A percentile compares a stretch with the other conserved stretches of the same genome.
Evolutionary conservation across 1,284 basidiomycete genomes (phyloP).

Genomic region (Sporisorium iseilematis-ciliati): DNA sequence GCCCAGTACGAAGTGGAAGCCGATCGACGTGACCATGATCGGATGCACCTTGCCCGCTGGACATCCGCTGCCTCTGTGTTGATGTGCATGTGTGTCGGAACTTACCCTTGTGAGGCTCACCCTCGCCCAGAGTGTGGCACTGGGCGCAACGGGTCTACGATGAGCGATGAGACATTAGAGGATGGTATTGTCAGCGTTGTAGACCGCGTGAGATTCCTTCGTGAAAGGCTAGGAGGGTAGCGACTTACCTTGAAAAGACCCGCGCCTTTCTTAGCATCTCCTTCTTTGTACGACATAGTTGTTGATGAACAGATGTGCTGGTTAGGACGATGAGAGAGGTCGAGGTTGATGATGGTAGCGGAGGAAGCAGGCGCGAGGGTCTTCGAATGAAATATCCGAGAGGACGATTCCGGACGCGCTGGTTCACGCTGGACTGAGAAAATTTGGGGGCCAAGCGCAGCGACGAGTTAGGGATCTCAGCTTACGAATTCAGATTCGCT

Average conservation of each 20-base stretch:
- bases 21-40: no score
- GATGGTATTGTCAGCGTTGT: no score
- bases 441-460: slow-evolving; percentile 5
- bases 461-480: slow-evolving; percentile 7
- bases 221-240: no score
- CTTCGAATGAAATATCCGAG: slow-evolving; percentile 16
- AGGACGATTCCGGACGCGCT: slow-evolving; percentile 15
- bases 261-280: slow-evolving; percentile 66
- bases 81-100: slow-evolving; percentile 7
- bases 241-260: slow-evolving; percentile 59
- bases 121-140: slow-evolving; percentile 90
- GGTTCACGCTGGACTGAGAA: neutral
- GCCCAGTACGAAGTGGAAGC: neutral
- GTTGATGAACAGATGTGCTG: slow-evolving; percentile 3
- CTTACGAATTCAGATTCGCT: slow-evolving; percentile 24
- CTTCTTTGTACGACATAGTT: slow-evolving; percentile 60
- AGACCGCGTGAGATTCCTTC: no score
- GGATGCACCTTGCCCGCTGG: neutral
- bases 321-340: neutral
- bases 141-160: slow-evolving; percentile 88
- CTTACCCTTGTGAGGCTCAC: slow-evolving; percentile 80
- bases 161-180: no score
- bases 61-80: neutral
- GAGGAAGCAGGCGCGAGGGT: neutral
- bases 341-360: slow-evolving; percentile 15